phyloP scores from a whole-genome alignment of 495 filamentous ascomycete genomes.

The Podospora pseudopauciseta region DNA sequence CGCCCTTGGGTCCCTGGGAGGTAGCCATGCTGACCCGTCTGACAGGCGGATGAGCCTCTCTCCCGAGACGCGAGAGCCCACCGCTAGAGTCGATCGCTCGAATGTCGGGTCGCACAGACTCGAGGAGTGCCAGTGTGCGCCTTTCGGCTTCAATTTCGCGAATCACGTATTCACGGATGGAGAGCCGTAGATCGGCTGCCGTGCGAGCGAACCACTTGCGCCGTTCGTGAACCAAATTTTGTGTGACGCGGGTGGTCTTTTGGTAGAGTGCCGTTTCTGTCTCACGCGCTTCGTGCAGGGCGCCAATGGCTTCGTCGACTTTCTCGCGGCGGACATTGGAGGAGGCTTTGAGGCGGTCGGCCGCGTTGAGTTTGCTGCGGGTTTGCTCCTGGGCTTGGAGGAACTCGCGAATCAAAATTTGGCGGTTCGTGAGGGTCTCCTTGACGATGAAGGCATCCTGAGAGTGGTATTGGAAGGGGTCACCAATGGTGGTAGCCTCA shows the following conservation, averaged over 20 bases:
- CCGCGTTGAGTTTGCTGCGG: constrained; percentile 72
- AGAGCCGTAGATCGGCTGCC: constrained; percentile 69
- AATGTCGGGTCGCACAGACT: constrained; percentile 88
- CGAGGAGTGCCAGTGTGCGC: constrained; percentile 84
- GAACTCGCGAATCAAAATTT: constrained; percentile 95
- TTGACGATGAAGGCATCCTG: constrained; percentile 97
- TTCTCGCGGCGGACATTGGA: constrained; percentile 85
- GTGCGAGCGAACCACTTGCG: constrained; percentile 89
- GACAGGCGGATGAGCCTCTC: constrained; percentile 75
- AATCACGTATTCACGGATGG: constrained; percentile 86
- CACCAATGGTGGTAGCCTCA: constrained; percentile 91
- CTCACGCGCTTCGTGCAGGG: constrained; percentile 78
- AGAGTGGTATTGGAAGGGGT: constrained; percentile 93
- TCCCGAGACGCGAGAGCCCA: constrained; percentile 80
- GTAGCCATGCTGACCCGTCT: constrained; percentile 74
- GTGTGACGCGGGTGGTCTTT: constrained; percentile 82
- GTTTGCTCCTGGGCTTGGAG: constrained; percentile 80
- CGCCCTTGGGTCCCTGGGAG: constrained; percentile 90
- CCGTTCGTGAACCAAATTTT: constrained; percentile 83
- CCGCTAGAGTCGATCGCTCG: constrained; percentile 86
- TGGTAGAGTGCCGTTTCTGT: constrained; percentile 74
- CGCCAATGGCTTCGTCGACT: constrained; percentile 89
- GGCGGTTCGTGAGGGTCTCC: constrained; percentile 95
- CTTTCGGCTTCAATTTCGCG: constrained; percentile 95
- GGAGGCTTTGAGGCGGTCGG: constrained; percentile 80